A percentile compares a stretch with the other conserved stretches of the same genome.
Conservation (phyloP, 257 asterid genomes). For the Solanum dulcamara region DNA sequence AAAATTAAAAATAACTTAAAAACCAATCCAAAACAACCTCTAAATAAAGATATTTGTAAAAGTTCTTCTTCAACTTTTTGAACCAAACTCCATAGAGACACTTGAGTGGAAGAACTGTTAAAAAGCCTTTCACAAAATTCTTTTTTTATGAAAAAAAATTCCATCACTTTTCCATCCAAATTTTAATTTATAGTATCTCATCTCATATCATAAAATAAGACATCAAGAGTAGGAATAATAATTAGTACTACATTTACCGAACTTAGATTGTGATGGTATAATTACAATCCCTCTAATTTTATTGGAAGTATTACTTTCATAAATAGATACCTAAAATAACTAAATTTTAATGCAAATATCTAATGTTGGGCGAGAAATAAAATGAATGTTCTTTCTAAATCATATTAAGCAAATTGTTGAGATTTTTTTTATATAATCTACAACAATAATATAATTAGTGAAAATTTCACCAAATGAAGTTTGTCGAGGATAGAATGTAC, state of each 20-base stretch:
- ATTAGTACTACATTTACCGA: neutral
- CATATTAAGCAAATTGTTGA: neutral
- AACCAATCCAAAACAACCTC: too few relatives aligned
- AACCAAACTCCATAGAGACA: neutral
- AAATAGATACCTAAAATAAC: neutral
- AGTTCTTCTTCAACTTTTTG: neutral
- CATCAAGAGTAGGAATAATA: neutral
- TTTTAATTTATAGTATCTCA: too few relatives aligned
- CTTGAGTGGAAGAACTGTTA: neutral
- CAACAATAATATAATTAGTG: too few relatives aligned
- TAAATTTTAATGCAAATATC: accelerated
- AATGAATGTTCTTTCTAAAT: accelerated
- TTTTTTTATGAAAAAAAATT: too few relatives aligned
- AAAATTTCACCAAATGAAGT: too few relatives aligned
- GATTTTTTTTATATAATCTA: too few relatives aligned
- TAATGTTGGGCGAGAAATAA: accelerated
- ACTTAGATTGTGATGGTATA: neutral
- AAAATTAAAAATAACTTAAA: too few relatives aligned
- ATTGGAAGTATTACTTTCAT: accelerated
- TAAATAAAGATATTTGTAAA: neutral
- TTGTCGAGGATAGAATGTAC: too few relatives aligned
- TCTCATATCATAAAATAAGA: neutral
- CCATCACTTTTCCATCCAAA: neutral
- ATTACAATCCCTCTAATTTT: neutral
- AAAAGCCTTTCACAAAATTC: neutral